A percentile compares a stretch with the other conserved stretches of the same genome.
Conservation (phyloP, 148 eudicot genomes). For the Agrostemma githago region DNA sequence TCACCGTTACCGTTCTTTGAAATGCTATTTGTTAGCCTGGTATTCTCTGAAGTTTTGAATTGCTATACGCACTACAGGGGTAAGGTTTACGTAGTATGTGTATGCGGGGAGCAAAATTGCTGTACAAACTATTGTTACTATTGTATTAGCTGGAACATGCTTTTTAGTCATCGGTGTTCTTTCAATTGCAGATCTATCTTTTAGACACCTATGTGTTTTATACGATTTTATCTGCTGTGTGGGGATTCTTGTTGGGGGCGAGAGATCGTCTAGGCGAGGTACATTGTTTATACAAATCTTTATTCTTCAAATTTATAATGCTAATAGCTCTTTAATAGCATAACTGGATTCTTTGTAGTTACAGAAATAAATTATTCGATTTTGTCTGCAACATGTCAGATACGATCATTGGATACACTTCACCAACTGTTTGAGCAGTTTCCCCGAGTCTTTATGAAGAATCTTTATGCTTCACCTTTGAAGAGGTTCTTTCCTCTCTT, state of each 20-base stretch:
- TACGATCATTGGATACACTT: slow-evolving; percentile 87
- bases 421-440: slow-evolving; percentile 90
- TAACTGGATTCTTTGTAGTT: too few relatives aligned
- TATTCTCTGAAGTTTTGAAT: too few relatives aligned
- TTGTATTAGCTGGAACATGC: not conserved
- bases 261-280: slow-evolving; percentile 99
- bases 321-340: too few relatives aligned
- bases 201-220: slow-evolving; percentile 73
- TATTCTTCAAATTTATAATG: too few relatives aligned
- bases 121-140: not conserved
- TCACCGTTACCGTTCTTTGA: too few relatives aligned
- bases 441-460: slow-evolving; percentile 77
- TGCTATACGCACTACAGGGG: too few relatives aligned
- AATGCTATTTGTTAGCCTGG: too few relatives aligned
- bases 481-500: slow-evolving; percentile 40
- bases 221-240: slow-evolving; percentile 80
- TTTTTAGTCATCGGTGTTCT: not conserved
- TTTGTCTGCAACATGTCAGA: slow-evolving; percentile 37
- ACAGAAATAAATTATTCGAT: too few relatives aligned
- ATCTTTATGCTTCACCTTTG: slow-evolving; percentile 54
- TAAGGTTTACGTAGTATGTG: not conserved
- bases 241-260: slow-evolving; percentile 95
- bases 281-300: slow-evolving; percentile 21
- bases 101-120: not conserved
- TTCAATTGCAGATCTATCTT: slow-evolving; percentile 72